Evolutionary conservation across 176 grass and related monocot species (phyloP).

Genomic region (Themeda triandra): DNA sequence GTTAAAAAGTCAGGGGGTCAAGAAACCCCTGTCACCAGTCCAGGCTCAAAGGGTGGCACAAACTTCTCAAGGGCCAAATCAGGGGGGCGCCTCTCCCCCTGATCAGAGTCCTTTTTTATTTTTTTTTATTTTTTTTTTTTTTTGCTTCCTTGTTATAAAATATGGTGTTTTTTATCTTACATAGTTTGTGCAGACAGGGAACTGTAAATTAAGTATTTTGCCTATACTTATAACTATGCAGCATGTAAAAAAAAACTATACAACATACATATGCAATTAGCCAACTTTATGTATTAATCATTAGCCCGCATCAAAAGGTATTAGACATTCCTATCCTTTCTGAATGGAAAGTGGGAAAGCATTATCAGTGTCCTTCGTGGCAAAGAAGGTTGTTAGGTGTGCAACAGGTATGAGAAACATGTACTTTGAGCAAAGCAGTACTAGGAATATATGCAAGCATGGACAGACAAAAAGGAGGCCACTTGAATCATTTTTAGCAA

Average conservation of each 20-base stretch:
- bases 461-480: constrained; percentile 37
- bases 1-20: not conserved
- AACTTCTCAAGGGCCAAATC: no score
- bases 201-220: constrained; percentile 19
- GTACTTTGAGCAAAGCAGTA: constrained; percentile 50
- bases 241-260: no score
- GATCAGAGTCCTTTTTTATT: no score
- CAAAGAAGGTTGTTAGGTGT: constrained; percentile 29
- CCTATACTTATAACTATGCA: constrained; percentile 8
- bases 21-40: no score
- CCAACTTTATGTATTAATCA: constrained; percentile 3
- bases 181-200: constrained; percentile 13
- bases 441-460: constrained; percentile 83
- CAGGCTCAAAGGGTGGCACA: no score
- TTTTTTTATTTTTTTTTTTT: no score
- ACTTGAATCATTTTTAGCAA: constrained; percentile 38
- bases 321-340: constrained; percentile 48
- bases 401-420: constrained; percentile 35
- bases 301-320: constrained; percentile 34
- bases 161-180: constrained; percentile 11
- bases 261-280: constrained; percentile 3
- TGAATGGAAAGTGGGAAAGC: constrained; percentile 23
- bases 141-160: not conserved
- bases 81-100: no score
- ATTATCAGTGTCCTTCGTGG: constrained; percentile 6